Evolutionary conservation across 345 rosid genomes (phyloP), one percentile per base, ranked within the genome.

Genomic region (Ceriops tagal): DNA sequence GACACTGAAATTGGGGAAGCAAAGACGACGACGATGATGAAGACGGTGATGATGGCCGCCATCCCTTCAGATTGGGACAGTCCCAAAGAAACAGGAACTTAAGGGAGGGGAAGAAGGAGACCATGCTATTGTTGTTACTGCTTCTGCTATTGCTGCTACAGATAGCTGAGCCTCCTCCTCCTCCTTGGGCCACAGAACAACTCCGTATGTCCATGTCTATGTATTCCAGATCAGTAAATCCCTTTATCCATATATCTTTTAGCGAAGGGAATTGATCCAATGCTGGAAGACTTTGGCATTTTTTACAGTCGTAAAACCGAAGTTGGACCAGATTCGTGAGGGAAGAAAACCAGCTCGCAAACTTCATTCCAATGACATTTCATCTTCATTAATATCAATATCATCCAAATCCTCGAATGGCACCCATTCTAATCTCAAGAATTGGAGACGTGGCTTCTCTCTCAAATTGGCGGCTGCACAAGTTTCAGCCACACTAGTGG

Each of bases 251-350:
- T 7, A 66, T 39, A 51, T 34, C 9, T 61, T 32, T 59, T 51
- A 72, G 65, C 35, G 52, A 49, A 15, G 71, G 71, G 9, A 72
- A 53, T 21, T 60, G 71, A 47, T 53, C 67, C 60, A 63, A 43
- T 28, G 55, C 24, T 11, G 70, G 64, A 21, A 72, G 64, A 5
- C 32, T 6, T 53, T 5, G 58, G 58, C 69, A 65, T 35, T 49
- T 57, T 24, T 26, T 49, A 11, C 75, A 72, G 18, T 32, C 21
- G 13, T 20, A n/a, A 1, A 65, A 3, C 4, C 19, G 24, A 22
- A 72, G 65, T 4, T 51, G 21, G 9, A 46, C 58, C n/a, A 72
- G 30, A 28, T 28, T 28, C 30, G 30, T 1, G 30, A 28, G 30
- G 30, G 30, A 28, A 28, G 30, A 28, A 28, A 28, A 3, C 30